Evolutionary conservation across 805 yeast genomes (phyloP).

Genomic region (Candida sanyiensis): DNA sequence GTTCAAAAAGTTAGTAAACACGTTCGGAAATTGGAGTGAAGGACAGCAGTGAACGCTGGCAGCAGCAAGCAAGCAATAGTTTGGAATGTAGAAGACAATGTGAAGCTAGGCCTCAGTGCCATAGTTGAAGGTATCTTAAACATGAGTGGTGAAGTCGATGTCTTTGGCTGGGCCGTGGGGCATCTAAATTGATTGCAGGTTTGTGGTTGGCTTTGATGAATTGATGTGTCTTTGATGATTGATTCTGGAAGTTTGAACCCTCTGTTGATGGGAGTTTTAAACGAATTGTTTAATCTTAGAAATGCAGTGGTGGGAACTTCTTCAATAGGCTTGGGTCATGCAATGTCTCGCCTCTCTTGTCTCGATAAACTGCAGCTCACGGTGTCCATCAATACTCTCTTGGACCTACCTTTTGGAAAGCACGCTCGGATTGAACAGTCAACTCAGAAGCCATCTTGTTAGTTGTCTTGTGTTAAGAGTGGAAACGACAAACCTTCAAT

Average conservation of each 20-base stretch:
- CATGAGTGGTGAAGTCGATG: neutral
- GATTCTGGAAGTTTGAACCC: too few species aligned
- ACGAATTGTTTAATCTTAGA: too few species aligned
- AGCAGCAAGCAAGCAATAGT: too few species aligned
- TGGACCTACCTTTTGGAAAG: conserved; percentile 97
- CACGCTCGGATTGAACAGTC: conserved; percentile 99
- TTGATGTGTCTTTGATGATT: neutral
- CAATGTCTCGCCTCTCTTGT: too few species aligned
- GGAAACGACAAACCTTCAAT: conserved; percentile 1
- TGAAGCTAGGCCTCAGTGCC: too few species aligned
- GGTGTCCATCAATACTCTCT: neutral
- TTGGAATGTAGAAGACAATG: too few species aligned
- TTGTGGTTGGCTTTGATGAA: neutral
- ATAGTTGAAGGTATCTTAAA: too few species aligned
- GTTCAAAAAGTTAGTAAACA: conserved; percentile 34
- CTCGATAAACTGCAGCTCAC: neutral
- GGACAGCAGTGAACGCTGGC: too few species aligned
- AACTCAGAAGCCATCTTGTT: conserved; percentile 96
- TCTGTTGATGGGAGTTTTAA: too few species aligned
- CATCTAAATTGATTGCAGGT: neutral
- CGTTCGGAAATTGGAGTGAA: neutral
- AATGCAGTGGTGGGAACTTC: too few species aligned
- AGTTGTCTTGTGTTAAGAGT: conserved; percentile 7
- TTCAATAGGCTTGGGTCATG: too few species aligned
- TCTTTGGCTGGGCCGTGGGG: neutral